Base-by-base conservation (phyloP, 1,284 basidiomycete genomes). In the Rhodotorula sp. region DNA sequence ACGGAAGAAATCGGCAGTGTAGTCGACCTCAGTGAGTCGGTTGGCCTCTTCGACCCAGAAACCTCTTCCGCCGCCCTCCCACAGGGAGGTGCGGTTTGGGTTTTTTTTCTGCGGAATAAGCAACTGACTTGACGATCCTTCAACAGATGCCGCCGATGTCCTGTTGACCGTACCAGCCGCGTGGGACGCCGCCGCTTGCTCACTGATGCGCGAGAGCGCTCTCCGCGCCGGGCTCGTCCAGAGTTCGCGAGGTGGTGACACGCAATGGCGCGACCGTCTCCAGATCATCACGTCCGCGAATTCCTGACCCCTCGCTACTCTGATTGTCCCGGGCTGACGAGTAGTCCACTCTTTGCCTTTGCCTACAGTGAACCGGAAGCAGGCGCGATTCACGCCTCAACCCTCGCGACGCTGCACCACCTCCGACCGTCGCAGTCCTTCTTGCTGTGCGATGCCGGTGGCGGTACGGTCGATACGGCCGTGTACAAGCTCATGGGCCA, bases 131-230 rank as follows among this genome's bases (percentile, higher is more conserved):
- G 0, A n/a, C 14, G 33, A 57, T 64, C 56, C 46, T 46, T 46
- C 62, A 22, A 8, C 75, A 91, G 90, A 90, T 79, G 84, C 87
- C 53, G 90, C 89, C 60, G 87, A 90, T 75, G 88, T 91, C 8
- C 88, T 88, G 84, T 81, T 91, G 61, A 91, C 89, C 14, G 90
- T 91, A 12, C 91, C 90, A 62, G 91, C 90, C 22, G 89, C 90
- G 49, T 92, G 91, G 91, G 90, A 91, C 79, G 89, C 87, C 2
- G 87, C 84, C 74, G 90, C 89, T 0, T 90, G 88, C 76, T 87
- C 88, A 70, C 84, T 91, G 74, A 91, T 93, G 90, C 85, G 89
- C 45, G 87, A 87, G 66, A 89, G 89, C 57, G 90, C 90, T 7
- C 88, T 92, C 70, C 82, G 83, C 33, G 90, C 90, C 22, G 89